Evolutionary conservation across 2,329 filamentous ascomycete genomes (phyloP).

Genomic region (Fusarium albidum): DNA sequence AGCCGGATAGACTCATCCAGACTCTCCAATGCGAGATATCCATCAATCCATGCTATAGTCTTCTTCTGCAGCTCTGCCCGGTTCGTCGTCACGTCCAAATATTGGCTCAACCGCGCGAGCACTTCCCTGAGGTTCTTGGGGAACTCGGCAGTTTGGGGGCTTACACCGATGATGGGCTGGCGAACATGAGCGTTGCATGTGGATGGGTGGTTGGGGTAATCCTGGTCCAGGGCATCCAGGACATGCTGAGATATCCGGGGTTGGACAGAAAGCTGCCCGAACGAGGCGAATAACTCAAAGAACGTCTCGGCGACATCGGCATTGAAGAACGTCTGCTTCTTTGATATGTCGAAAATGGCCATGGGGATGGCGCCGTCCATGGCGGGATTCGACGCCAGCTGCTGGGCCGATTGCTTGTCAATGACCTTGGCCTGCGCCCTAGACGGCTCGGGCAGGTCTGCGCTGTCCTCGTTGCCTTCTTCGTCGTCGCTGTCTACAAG

Average conservation of each 20-base stretch:
- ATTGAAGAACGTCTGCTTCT: slow-evolving; percentile 77
- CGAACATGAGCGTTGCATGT: slow-evolving; percentile 77
- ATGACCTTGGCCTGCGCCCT: slow-evolving; percentile 54
- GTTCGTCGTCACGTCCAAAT: slow-evolving; percentile 55
- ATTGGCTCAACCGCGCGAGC: slow-evolving; percentile 67
- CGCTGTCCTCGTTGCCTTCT: slow-evolving; percentile 52
- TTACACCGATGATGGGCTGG: slow-evolving; percentile 73
- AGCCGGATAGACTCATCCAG: slow-evolving; percentile 64
- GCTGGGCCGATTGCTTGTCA: slow-evolving; percentile 54
- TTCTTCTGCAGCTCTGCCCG: slow-evolving; percentile 56
- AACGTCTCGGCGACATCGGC: slow-evolving; percentile 75
- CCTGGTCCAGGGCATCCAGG: slow-evolving; percentile 67
- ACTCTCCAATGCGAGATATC: slow-evolving; percentile 56
- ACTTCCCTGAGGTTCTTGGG: slow-evolving; percentile 73
- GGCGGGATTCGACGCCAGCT: slow-evolving; percentile 79
- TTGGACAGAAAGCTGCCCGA: slow-evolving; percentile 71
- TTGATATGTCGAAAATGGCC: slow-evolving; percentile 88
- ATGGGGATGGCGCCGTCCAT: slow-evolving; percentile 92
- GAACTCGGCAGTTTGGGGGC: slow-evolving; percentile 72
- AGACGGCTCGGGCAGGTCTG: slow-evolving; percentile 56
- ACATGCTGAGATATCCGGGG: slow-evolving; percentile 77
- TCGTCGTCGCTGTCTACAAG: slow-evolving; percentile 57
- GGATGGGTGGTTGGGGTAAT: slow-evolving; percentile 67
- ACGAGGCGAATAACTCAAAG: slow-evolving; percentile 80
- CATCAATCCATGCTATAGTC: slow-evolving; percentile 62